Conservation (phyloP, 2,329 filamentous ascomycete genomes). For the Hypomyces perniciosus region DNA sequence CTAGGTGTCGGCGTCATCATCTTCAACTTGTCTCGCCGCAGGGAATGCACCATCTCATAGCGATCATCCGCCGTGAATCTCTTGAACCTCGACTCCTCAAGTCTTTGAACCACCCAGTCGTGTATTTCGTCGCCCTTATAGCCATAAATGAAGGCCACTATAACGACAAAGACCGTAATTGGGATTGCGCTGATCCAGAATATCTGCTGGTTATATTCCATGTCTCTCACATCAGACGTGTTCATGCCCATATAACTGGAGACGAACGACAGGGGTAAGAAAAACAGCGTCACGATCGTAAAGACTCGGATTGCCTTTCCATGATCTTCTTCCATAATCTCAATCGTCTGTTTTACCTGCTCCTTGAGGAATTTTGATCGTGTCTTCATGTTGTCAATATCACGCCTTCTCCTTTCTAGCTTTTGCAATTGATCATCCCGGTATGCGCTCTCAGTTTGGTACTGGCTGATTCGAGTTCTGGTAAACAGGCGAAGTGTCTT, state of each 20-base stretch:
- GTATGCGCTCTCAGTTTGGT: not conserved
- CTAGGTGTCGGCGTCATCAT: too few relatives aligned
- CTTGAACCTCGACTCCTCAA: too few relatives aligned
- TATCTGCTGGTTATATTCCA: conserved; percentile 30
- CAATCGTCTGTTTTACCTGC: conserved; percentile 21
- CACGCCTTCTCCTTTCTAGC: not conserved
- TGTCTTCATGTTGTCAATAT: conserved; percentile 4
- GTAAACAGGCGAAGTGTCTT: conserved; percentile 1
- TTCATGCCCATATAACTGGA: conserved; percentile 39
- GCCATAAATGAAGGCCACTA: conserved; percentile 19
- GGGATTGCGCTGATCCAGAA: conserved; percentile 37
- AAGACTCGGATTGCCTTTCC: conserved; percentile 29
- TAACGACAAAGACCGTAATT: conserved; percentile 28
- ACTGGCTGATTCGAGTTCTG: not conserved
- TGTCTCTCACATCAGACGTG: conserved; percentile 36
- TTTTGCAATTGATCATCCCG: not conserved
- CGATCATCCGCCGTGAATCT: too few relatives aligned
- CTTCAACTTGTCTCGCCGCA: too few relatives aligned
- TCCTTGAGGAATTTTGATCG: conserved; percentile 12
- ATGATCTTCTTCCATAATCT: conserved; percentile 25
- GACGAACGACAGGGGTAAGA: conserved; percentile 21
- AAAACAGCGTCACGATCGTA: conserved; percentile 36
- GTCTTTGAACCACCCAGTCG: not conserved
- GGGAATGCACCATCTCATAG: too few relatives aligned
- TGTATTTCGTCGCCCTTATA: conserved; percentile 17